Percentiles rank a stretch among this genome's conserved stretches.
phyloP scores from a whole-genome alignment of 768 basidiomycete species.

The Boletus eberwhitei region DNA sequence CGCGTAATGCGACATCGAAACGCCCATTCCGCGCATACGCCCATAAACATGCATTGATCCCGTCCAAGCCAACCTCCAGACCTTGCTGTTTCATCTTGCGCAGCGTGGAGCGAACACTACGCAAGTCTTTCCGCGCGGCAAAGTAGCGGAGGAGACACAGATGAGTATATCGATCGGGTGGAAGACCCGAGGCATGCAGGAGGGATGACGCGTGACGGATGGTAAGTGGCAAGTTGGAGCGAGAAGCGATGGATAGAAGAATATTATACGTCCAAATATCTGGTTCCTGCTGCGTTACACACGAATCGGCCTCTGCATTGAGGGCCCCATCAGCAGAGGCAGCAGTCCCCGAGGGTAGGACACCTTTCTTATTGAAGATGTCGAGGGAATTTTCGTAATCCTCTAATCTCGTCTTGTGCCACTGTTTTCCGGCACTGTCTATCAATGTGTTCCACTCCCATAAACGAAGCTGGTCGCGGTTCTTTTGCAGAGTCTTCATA shows the following conservation, averaged over 20 bases:
- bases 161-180: slow-evolving; percentile 61
- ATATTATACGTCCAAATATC: slow-evolving; percentile 71
- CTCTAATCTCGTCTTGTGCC: slow-evolving; percentile 51
- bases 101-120: slow-evolving; percentile 55
- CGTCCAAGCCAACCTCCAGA: slow-evolving; percentile 57
- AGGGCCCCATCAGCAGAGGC: slow-evolving; percentile 8
- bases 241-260: slow-evolving; percentile 59
- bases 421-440: slow-evolving; percentile 62
- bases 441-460: slow-evolving; percentile 80
- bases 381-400: slow-evolving; percentile 61
- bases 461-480: slow-evolving; percentile 51
- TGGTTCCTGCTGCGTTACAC: slow-evolving; percentile 35
- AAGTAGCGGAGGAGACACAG: slow-evolving; percentile 59
- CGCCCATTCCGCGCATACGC: slow-evolving; percentile 55
- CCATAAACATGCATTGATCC: slow-evolving; percentile 69
- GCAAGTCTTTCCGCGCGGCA: slow-evolving; percentile 42
- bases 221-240: slow-evolving; percentile 41
- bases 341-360: slow-evolving; percentile 19
- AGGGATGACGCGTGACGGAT: slow-evolving; percentile 54
- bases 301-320: slow-evolving; percentile 1
- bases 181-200: slow-evolving; percentile 49
- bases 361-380: slow-evolving; percentile 60
- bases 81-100: slow-evolving; percentile 48
- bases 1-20: slow-evolving; percentile 51
- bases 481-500: slow-evolving; percentile 50